Base-by-base conservation (phyloP, 2,329 filamentous ascomycete species). In the Cryoendolithus antarcticus region DNA sequence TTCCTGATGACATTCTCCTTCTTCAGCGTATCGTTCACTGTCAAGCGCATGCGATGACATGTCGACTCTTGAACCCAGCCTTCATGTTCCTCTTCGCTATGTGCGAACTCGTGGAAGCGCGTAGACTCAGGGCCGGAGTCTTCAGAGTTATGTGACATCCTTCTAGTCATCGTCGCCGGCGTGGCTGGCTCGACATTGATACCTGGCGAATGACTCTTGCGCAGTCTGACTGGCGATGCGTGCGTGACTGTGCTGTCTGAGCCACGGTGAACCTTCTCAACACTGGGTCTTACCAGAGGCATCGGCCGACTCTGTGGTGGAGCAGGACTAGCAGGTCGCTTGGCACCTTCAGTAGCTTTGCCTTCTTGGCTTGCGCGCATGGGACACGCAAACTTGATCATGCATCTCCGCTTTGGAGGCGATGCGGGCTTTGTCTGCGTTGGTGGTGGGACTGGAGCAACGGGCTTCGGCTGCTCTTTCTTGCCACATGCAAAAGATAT, bases 1-100 rank as follows among this genome's bases (percentile, higher is more conserved):
- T 82, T 79, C 35, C 89, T 80, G 46, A 98, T 91, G 24, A 77
- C 77, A 45, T 86, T 86, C 62, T 98, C 91, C 62, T 93, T 93
- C 58, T 77, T 73, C 48, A 98, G 70, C 4, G 88, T 93, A 57
- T 96, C 91, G 49, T 81, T 78, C 48, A 98, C 80, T 3, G 88
- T 96, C 30, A 98, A 70, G 53, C 84, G 86, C 36, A 71, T 71
- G 40, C 71, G 71, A 47, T 77, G 68, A 27, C 74, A 72, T 6
- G 72, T 69, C 28, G 74, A 68, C 52, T 84, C 80, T 40, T 81
- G 77, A 24, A 93, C 84, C 91, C 91, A 98, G 52, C 94, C 88
- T 42, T 95, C 88, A 45, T 91, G 82, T 42, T 85, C 77, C 31
- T 81, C 71, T 42, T 78, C 72, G 36, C 84, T 86, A 56, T 82